These are phyloP conservation scores for Butyriboletus loyo DNA, from an alignment of 768 basidiomycete genomes.

Conservation along the genomic window DNA sequence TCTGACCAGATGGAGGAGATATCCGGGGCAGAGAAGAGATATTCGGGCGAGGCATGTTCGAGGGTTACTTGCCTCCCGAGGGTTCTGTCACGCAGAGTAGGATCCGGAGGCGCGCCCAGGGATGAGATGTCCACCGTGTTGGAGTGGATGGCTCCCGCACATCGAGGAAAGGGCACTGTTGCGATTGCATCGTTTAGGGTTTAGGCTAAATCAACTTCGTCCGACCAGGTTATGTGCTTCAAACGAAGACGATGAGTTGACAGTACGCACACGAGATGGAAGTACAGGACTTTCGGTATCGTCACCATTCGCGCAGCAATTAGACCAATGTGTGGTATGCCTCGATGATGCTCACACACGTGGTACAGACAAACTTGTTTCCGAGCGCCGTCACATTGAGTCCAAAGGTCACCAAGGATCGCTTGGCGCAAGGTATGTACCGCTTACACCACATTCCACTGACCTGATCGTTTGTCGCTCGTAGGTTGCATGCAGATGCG, in stretches of 20 bases:
- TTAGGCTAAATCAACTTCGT: no score
- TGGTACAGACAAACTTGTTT: conserved; percentile 35
- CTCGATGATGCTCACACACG: conserved; percentile 42
- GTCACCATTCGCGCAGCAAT: conserved; percentile 33
- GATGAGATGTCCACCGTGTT: not conserved
- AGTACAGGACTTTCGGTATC: conserved; percentile 27
- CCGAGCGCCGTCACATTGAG: conserved; percentile 38
- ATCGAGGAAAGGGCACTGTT: not conserved
- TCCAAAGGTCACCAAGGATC: conserved; percentile 38
- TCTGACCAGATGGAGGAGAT: conserved; percentile 43
- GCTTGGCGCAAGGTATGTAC: conserved; percentile 33
- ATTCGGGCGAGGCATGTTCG: conserved; percentile 1
- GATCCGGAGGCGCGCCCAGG: not conserved
- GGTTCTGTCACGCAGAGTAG: no score
- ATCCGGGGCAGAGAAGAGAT: conserved; percentile 42
- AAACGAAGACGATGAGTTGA: conserved; percentile 32
- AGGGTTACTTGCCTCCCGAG: no score
- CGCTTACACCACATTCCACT: not conserved
- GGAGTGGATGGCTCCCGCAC: not conserved
- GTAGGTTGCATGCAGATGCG: conserved; percentile 57
- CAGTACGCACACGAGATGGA: conserved; percentile 32
- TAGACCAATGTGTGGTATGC: conserved; percentile 36
- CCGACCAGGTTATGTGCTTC: no score
- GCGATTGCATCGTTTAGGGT: no score
- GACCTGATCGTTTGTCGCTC: not conserved